Percentiles rank a stretch among this genome's conserved stretches.
These are phyloP conservation scores for Backusella macrospora DNA, from an alignment of 192 early-diverging fungal species.

Conservation along the genomic window DNA sequence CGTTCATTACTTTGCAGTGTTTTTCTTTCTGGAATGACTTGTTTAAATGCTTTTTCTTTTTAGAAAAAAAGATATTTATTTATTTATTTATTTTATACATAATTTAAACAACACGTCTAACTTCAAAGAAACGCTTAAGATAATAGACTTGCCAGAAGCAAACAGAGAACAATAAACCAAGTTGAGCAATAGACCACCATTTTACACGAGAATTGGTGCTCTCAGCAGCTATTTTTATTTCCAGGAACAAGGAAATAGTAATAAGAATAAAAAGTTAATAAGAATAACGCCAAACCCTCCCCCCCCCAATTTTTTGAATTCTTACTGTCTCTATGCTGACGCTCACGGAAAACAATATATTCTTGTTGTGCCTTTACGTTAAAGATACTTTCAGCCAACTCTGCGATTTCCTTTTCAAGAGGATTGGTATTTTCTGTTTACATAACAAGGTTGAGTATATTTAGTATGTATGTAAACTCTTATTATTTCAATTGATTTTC, in stretches of 20 bases:
- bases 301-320: too few species aligned
- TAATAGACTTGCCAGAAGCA: conserved; percentile 76
- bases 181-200: conserved; percentile 77
- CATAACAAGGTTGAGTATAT: not conserved
- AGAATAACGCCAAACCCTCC: not conserved
- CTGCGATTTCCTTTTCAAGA: conserved; percentile 64
- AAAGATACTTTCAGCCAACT: conserved; percentile 62
- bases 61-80: not conserved
- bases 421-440: conserved; percentile 57
- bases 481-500: too few species aligned
- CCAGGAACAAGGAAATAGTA: not conserved
- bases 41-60: not conserved
- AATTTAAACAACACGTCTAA: conserved; percentile 62
- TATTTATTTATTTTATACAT: not conserved
- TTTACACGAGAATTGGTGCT: conserved; percentile 79
- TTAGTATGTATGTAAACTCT: not conserved
- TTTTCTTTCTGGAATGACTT: not conserved
- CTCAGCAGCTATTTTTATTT: conserved; percentile 62
- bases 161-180: conserved; percentile 61
- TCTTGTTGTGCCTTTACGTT: conserved; percentile 73
- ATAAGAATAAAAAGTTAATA: not conserved
- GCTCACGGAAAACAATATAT: conserved; percentile 66
- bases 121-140: conserved; percentile 75
- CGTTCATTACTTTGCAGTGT: too few species aligned
- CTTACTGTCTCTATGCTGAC: conserved; percentile 70